Base-by-base conservation (phyloP, 2,329 filamentous ascomycete genomes). In the Coniochaeta ligniaria region DNA sequence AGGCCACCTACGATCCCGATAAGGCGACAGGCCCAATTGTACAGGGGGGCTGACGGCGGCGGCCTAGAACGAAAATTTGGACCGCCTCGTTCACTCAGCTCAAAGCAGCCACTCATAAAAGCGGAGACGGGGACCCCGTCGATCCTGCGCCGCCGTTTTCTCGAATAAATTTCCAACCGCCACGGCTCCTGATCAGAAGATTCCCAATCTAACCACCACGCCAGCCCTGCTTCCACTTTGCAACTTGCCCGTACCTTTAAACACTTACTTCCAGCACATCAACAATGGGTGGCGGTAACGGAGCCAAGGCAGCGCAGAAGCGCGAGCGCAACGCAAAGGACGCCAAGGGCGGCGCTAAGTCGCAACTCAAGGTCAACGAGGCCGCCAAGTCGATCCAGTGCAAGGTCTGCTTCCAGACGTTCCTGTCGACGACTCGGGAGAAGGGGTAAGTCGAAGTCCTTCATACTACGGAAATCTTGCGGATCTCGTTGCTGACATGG, bases 331-430 rank as follows among this genome's bases (percentile, higher is more conserved):
- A 86, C 73, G 78, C 79, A 65, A 88, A 89, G 75, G 83, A 88
- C 64, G 73, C 72, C 65, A 83, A 80, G 70, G 76, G 73, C 59
- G 75, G 73, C 60, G 81, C 83, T 64, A 88, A 86, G 76, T 90
- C 87, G 65, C 87, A 90, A 75, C 80, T 87, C 71, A 90, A 90
- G 77, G 75, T 78, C 66, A 92, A 92, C 78, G 80, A 83, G 67
- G 80, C 87, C 67, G 89, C 90, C 62, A 89, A 86, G 79, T 87
- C 83, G 70, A 90, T 92, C 74, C 87, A 91, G 75, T 93, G 90
- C 82, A 77, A 83, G 66, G 80, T 86, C 69, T 93, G 90, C 88
- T 89, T 87, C 76, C 83, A 88, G 67, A 90, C 88, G 33, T 92
- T 93, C 78, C 82, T 92, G 67, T 88, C 88, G 79, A 93, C 90